Evolutionary conservation across 257 asterid genomes (phyloP), one percentile per base, ranked within the genome.

Genomic region (Scutellaria barbata): DNA sequence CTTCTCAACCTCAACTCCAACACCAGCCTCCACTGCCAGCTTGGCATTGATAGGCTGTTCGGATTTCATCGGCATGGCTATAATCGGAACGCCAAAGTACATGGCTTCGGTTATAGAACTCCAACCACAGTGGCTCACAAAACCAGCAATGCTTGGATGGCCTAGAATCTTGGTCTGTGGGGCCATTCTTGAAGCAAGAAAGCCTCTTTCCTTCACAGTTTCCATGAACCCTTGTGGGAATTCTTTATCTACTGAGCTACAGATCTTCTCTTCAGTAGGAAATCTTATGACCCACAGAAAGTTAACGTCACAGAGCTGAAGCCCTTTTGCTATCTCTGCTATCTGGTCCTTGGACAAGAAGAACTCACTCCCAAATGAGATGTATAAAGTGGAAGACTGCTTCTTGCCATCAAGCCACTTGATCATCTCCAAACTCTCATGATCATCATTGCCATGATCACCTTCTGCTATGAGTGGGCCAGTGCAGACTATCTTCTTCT

Each of bases 71-170:
- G 85, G 86, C 83, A 81, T 58, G n/a, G 80, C 63, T 53, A 84
- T 43, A 3, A 84, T 18, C 1, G 86, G 86, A 35, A 81, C 83
- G 0, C 80, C 83, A 55, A 58, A 74, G 17, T 76, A 67, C 54
- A 81, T 8, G 48, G 85, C 79, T 22, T 81, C 86, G 11, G 52
- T 41, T 0, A 74, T 22, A 16, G 88, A 83, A 68, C 77, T 62
- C 82, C 85, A 78, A 10, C 88, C 88, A 41, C 88, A 83, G 8
- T 83, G 88, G 9, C 83, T 77, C 70, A 78, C 30, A 56, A 83
- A 84, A 40, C 73, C 82, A 25, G 72, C 79, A 3, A 55, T 30
- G 20, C 81, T 56, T 0, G 74, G 17, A 57, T 75, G 81, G 0
- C 50, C 47, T 40, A 81, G 37, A 5, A 78, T 74, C 65, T 52